Conservation (phyloP, 306 rosid species). For the Prunus fruticosa region DNA sequence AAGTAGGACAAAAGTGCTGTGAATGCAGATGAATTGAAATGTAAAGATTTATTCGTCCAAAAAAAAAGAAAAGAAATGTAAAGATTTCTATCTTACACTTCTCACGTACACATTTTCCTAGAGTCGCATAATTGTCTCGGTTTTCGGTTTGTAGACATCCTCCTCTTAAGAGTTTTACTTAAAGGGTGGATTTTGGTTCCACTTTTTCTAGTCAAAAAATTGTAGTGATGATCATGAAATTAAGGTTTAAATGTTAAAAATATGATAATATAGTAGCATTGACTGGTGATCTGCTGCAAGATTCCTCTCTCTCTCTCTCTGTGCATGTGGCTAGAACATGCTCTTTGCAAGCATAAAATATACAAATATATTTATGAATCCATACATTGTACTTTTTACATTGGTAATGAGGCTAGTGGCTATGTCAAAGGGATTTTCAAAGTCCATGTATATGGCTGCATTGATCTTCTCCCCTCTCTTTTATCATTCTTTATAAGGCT, state of each 20-base stretch:
- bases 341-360: not conserved
- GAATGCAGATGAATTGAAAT: not conserved
- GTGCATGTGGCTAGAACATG: conserved; percentile 10
- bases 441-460: not conserved
- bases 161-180: not conserved
- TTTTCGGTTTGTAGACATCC: not conserved
- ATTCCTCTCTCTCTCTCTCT: not conserved
- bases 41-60: too few relatives aligned
- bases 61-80: too few relatives aligned
- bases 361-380: not conserved
- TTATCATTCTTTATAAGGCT: too few relatives aligned
- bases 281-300: not conserved
- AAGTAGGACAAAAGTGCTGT: not conserved
- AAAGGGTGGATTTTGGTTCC: not conserved
- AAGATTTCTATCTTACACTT: not conserved
- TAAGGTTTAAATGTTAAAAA: not conserved
- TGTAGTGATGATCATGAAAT: not conserved
- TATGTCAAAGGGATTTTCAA: not conserved
- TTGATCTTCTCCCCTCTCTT: not conserved
- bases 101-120: not conserved
- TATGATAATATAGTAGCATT: not conserved
- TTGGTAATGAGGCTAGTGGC: not conserved
- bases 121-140: not conserved
- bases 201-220: not conserved
- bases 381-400: not conserved